Evolutionary conservation across 139 green algal species (phyloP), one percentile per base, ranked within the genome.

Genomic region (Chlamydomonas urium): DNA sequence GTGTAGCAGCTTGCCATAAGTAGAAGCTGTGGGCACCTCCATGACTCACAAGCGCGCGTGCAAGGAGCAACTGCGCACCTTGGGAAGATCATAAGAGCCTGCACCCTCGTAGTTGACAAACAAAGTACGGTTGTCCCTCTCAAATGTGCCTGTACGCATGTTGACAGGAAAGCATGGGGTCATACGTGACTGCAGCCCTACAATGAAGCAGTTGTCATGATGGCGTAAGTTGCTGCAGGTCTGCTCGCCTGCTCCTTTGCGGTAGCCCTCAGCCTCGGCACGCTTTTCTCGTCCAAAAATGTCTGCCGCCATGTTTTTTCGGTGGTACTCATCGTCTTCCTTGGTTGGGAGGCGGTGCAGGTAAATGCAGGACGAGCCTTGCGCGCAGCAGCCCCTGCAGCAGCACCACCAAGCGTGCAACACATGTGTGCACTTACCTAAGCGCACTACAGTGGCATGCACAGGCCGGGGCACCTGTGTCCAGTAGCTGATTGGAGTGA

Each of bases 221-320:
- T n/a, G n/a, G n/a, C n/a, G n/a, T n/a, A n/a, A n/a, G n/a, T n/a
- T n/a, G n/a, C n/a, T n/a, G n/a, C n/a, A n/a, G n/a, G n/a, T n/a
- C 45, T 56, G 17, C 67, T 17, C 3, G 58, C 74, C 74, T 53
- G 38, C 35, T 10, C 78, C 66, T 50, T 66, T 78, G 29, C 66
- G 65, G 57, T 76, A 82, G 0, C 76, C 71, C 71, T 82, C 76
- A 4, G 23, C 19, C 71, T 82, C 76, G 2, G 63, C 65, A 1
- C 76, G 71, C 76, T 88, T 85, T 36, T 93, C 87, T 14, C 87
- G 57, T 0, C 86, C 87, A 61, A 93, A 93, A 23, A 92, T 88
- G 74, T 92, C 88, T 14, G 73, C 60, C 0, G 57, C 74, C 28
- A 78, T 75, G 71, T 91, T 76, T n/a, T 73, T 73, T 17, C 59